Evolutionary conservation across 1,139 yeast genomes (phyloP), one percentile per base, ranked within the genome.

Genomic region (Candida smagusa): DNA sequence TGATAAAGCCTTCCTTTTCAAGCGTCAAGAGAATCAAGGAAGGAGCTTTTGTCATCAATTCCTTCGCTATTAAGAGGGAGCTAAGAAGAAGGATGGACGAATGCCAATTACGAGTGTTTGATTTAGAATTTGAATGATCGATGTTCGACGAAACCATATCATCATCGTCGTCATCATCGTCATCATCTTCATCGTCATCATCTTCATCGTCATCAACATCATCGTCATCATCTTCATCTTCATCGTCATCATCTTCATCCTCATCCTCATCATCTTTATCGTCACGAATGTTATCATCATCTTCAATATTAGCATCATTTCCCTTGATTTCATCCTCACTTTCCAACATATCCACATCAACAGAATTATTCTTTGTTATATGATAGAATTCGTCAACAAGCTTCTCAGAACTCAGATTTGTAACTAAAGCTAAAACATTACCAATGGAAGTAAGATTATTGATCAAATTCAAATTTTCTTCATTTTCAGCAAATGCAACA

Each of bases 1-100:
- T 65, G 8, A 84, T 62, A 19, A 84, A 61, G 0, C 96, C 96
- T 49, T 88, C 94, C 41, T 86, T 73, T 48, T 77, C 84, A 44
- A 88, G 79, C 5, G 69, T 68, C 0, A 60, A 52, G 9, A 79
- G 54, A 37, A 74, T 79, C 1, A 58, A 45, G 2, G 58, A 59
- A 1, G 82, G 75, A 9, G 74, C 62, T 40, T 71, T 70, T 4
- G 58, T 56, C 1, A 79, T 58, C 37, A 85, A 58, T 3, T 61
- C 52, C 19, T 66, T 62, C 1, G 79, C 67, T 16, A 84, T 59
- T 4, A 77, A 65, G 21, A 85, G 59, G 0, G 83, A 73, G 4
- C 82, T 81, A 13, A 72, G 63, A 1, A 80, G 59, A n/a, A 81
- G 56, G 9, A 45, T 12, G 22, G 36, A 22, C 7, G 40, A 36